These are phyloP conservation scores for Mortierella sp. DNA, from an alignment of 371 early-diverging fungal species.

Conservation along the genomic window DNA sequence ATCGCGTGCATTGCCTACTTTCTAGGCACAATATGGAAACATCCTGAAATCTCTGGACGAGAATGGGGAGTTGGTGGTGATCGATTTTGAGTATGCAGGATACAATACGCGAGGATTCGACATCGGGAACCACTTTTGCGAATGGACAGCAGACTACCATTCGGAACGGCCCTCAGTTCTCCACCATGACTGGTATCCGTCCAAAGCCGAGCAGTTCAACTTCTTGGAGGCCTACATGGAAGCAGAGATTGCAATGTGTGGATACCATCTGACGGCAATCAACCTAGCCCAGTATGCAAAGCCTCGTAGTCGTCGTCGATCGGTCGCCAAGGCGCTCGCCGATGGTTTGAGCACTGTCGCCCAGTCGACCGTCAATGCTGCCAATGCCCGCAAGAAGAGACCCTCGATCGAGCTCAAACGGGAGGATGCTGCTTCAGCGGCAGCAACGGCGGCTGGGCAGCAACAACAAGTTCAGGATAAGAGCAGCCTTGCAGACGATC, in stretches of 20 bases:
- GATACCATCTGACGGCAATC: conserved; percentile 40
- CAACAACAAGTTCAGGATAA: neutral
- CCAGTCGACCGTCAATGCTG: conserved; percentile 20
- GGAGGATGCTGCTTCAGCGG: conserved; percentile 16
- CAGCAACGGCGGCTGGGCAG: neutral
- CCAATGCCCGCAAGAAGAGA: conserved; percentile 12
- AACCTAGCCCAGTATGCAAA: conserved; percentile 25
- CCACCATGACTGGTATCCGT: conserved; percentile 65
- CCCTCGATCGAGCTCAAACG: conserved; percentile 12
- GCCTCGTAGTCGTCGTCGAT: conserved; percentile 8
- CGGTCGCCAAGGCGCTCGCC: conserved; percentile 18
- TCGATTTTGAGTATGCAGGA: conserved; percentile 93
- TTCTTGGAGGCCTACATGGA: conserved; percentile 80
- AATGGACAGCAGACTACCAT: conserved; percentile 90
- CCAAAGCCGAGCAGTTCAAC: conserved; percentile 62
- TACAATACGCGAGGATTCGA: conserved; percentile 88
- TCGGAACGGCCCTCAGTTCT: conserved; percentile 63
- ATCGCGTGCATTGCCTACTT: neutral
- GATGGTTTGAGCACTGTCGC: conserved; percentile 23
- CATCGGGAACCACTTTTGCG: conserved; percentile 92
- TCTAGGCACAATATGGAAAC: conserved; percentile 86
- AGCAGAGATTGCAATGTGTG: conserved; percentile 56
- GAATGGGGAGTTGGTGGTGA: conserved; percentile 73
- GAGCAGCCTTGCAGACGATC: neutral
- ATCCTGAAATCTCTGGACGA: conserved; percentile 69